Percentiles rank a stretch among this genome's conserved stretches.
phyloP scores from a whole-genome alignment of 345 rosid genomes.

The Eucalyptus sp. region DNA sequence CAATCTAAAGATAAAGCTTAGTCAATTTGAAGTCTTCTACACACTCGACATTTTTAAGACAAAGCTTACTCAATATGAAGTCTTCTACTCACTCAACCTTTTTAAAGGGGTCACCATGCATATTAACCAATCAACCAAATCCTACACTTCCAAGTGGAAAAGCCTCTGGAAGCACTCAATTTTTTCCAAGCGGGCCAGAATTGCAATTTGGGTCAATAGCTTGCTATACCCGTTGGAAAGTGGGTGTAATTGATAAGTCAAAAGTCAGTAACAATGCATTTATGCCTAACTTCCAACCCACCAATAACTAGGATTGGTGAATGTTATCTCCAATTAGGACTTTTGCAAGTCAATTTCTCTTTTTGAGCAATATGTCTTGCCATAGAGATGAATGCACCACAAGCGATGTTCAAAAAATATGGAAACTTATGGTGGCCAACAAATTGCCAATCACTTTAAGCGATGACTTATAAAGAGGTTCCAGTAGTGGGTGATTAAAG shows the following conservation, averaged over 20 bases:
- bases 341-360: not conserved
- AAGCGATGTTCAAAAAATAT: rapidly evolving
- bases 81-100: not conserved
- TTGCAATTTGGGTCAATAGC: too few relatives aligned
- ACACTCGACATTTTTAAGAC: not conserved
- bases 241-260: too few relatives aligned
- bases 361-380: not conserved
- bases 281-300: not conserved
- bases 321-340: not conserved
- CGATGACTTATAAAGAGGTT: too few relatives aligned
- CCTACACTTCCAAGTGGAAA: too few relatives aligned
- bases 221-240: too few relatives aligned
- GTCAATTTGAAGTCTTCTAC: not conserved
- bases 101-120: too few relatives aligned
- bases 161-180: too few relatives aligned
- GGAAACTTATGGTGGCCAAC: not conserved
- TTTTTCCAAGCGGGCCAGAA: too few relatives aligned
- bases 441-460: not conserved
- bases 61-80: not conserved
- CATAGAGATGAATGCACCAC: not conserved
- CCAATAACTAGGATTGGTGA: not conserved
- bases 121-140: too few relatives aligned
- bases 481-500: too few relatives aligned
- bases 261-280: too few relatives aligned
- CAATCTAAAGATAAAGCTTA: too few relatives aligned